These are phyloP conservation scores for Fusarium multiceps DNA, from an alignment of 2,329 filamentous ascomycete genomes.

Conservation along the genomic window DNA sequence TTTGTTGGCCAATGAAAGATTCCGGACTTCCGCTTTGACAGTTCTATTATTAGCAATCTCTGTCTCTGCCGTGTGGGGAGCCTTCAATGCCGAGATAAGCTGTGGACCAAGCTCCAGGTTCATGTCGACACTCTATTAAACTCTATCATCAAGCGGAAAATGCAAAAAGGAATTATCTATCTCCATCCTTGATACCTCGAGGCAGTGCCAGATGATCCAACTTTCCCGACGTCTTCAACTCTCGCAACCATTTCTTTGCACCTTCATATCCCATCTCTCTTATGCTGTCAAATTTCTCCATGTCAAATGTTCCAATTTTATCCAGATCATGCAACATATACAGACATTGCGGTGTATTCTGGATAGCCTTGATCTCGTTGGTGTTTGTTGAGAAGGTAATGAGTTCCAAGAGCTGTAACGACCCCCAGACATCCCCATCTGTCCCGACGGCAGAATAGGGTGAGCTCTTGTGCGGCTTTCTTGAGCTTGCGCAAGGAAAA, in stretches of 20 bases:
- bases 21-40: background rate
- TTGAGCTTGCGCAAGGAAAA: background rate
- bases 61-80: slow-evolving; percentile 1
- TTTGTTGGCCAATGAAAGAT: background rate
- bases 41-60: background rate
- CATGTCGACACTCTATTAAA: background rate
- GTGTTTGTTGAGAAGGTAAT: background rate
- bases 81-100: background rate
- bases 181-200: background rate
- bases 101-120: slow-evolving; percentile 6
- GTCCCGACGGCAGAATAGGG: background rate
- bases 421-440: background rate
- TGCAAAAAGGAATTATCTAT: background rate
- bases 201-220: background rate
- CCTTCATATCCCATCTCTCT: background rate
- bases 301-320: background rate
- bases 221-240: background rate
- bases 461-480: background rate
- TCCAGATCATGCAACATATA: background rate
- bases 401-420: background rate
- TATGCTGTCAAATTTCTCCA: background rate
- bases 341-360: background rate
- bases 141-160: background rate
- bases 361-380: background rate
- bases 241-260: background rate